Base-by-base conservation (phyloP, 1,284 basidiomycete genomes). In the Sporisorium exsertum region DNA sequence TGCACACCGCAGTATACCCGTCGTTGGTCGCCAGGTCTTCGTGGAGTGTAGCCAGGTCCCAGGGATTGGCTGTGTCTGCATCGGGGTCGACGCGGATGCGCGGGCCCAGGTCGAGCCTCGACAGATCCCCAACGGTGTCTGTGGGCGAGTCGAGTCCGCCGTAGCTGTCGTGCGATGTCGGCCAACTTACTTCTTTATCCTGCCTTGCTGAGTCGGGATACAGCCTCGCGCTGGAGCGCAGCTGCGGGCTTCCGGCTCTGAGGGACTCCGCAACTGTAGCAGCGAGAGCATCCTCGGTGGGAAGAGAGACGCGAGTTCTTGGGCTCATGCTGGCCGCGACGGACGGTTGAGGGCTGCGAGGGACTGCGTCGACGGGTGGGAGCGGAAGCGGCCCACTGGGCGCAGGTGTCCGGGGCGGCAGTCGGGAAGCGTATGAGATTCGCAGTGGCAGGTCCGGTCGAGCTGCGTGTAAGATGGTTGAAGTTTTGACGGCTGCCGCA, bases 1-100 rank as follows among this genome's bases (percentile, higher is more conserved):
- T 45, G 22, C 72, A 70, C 9, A 74, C 55, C 2, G 66, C 61
- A 8, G 37, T 29, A 42, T 74, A 70, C 18, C 66, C 66, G n/a
- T 70, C 72, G 42, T 61, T 43, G 6, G 50, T 58, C 3, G 56
- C 58, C 3, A 74, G 35, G 2, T 60, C 63, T 8, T 63, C 64
- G n/a, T 72, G 69, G 24, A 66, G 27, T 0, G 40, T 52, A 7
- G 40, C 49, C 40, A 49, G 27, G 8, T 49, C 58, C 53, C 58
- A 64, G 4, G 53, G 54, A 2, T 26, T 37, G 2, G 49, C 29
- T 32, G 29, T n/a, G n/a, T n/a, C 29, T 32, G 29, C 40, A 3
- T 49, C 18, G 0, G 61, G 58, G 20, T 58, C 61, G n/a, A 40
- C 5, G 2, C 61, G 26, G 3, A 47, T 49, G 9, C 53, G 32